Base-by-base conservation (phyloP, 805 yeast genomes). In the Komagataella pastoris region DNA sequence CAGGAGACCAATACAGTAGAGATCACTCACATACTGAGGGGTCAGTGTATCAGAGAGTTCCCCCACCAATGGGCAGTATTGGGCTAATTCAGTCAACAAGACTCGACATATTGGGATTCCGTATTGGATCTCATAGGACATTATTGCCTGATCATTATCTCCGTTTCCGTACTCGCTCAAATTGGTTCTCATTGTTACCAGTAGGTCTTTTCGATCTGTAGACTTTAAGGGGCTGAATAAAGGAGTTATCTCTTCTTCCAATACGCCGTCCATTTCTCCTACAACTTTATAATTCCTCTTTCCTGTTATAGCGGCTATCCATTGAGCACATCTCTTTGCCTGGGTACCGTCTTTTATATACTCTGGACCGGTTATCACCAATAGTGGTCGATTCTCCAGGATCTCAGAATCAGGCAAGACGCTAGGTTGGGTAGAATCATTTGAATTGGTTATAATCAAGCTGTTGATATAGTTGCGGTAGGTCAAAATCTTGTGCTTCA, bases 1-100 rank as follows among this genome's bases (percentile, higher is more conserved):
- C 6, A 76, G 67, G 30, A 74, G 56, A 0, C 76, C 76, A 23
- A 75, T 55, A 54, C 75, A 65, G 58, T 67, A 73, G 52, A 74
- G 61, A 57, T 77, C 82, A 1, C 75, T 63, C 48, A 72, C 67
- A 60, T 72, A 76, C 53, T 76, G 79, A 1, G 80, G 79, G 2
- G 78, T 68, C 44, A 77, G 65, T 2, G 77, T 73, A 58, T 75
- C 79, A 19, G 72, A 63, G 49, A 72, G 59, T 52, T 70, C 72
- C 10, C 75, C 75, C 2, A 72, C 74, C 17, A 77, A 56, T 2
- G 80, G 78, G 53, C 73, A 66, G 46, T 65, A 62, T 48, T 65
- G 67, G 3, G 76, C 73, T 49, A 75, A 57, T 52, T 70, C 71
- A 47, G 66, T 60, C 19, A 73, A 57, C 47, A 72, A 55, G 2